Percentiles rank a stretch among this genome's conserved stretches.
phyloP scores from a whole-genome alignment of 192 early-diverging fungal genomes.

The Tieghemiomyces parasiticus region DNA sequence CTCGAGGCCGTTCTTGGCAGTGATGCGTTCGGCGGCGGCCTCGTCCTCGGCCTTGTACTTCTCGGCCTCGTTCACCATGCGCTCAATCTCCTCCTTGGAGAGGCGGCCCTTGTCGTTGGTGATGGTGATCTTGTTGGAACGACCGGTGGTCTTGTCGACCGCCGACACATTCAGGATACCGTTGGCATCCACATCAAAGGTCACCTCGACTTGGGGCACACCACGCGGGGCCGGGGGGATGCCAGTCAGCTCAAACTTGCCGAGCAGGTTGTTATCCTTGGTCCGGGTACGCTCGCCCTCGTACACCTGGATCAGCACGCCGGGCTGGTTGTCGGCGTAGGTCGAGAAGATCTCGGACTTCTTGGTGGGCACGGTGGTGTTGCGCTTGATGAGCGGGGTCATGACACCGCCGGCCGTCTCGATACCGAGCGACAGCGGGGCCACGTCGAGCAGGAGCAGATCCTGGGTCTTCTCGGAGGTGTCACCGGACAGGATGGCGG shows the following conservation, averaged over 20 bases:
- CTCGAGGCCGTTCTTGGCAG: conserved; percentile 91
- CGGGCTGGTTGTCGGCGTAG: conserved; percentile 96
- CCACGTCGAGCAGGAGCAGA: conserved; percentile 87
- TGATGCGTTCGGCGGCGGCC: conserved; percentile 74
- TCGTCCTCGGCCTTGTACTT: conserved; percentile 97
- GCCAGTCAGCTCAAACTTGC: conserved; percentile 95
- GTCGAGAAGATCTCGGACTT: conserved; percentile 98
- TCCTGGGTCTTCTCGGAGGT: conserved; percentile 94
- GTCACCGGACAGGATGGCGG: conserved; percentile 90
- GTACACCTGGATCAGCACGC: conserved; percentile 93
- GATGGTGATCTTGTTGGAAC: conserved; percentile 96
- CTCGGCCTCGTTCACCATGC: conserved; percentile 88
- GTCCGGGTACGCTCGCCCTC: conserved; percentile 96
- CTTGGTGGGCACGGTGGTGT: conserved; percentile 95
- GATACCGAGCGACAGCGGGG: conserved; percentile 94
- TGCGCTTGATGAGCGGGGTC: conserved; percentile 94
- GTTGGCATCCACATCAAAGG: conserved; percentile 95
- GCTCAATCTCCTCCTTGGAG: conserved; percentile 97
- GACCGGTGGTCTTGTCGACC: conserved; percentile 86
- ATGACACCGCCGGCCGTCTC: conserved; percentile 98
- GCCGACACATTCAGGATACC: conserved; percentile 94
- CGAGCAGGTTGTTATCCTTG: conserved; percentile 97
- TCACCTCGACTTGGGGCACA: conserved; percentile 94
- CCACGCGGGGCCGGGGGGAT: conserved; percentile 95
- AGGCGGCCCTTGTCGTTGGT: conserved; percentile 98